phyloP scores from a whole-genome alignment of 805 yeast genomes.

The Schwanniomyces yamadae region DNA sequence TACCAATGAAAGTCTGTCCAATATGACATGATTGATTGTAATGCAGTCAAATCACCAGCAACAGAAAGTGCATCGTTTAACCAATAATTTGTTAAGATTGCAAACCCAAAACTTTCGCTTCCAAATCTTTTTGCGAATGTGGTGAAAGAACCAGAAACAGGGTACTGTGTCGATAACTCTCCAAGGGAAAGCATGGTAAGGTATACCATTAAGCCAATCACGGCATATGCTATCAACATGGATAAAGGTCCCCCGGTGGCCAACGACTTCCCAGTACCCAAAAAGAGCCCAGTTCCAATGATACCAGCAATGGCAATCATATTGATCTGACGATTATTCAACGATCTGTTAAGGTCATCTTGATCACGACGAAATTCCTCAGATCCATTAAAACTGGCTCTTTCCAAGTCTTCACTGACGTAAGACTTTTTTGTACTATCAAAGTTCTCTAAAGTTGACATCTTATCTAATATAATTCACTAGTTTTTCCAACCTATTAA shows the following conservation, averaged over 20 bases:
- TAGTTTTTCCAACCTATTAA: no score
- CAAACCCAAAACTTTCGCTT: conserved; percentile 52
- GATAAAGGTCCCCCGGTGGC: conserved; percentile 34
- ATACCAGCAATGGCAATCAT: conserved; percentile 40
- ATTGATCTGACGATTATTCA: conserved; percentile 26
- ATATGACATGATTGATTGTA: conserved; percentile 44
- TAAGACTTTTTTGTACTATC: no score
- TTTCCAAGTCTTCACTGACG: conserved; percentile 1
- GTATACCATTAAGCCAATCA: conserved; percentile 46
- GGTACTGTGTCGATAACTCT: conserved; percentile 55
- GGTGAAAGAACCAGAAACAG: conserved; percentile 56
- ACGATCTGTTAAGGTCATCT: conserved; percentile 22
- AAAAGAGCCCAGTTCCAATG: conserved; percentile 34
- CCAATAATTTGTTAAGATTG: conserved; percentile 51
- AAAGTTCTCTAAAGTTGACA: no score
- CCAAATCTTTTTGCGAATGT: conserved; percentile 50
- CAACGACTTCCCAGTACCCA: conserved; percentile 32
- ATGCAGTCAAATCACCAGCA: conserved; percentile 48
- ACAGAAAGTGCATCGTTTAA: conserved; percentile 49
- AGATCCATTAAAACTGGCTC: neutral
- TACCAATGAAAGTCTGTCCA: conserved; percentile 53
- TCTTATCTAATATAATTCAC: no score
- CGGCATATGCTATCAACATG: conserved; percentile 31
- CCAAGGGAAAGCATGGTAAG: conserved; percentile 54
- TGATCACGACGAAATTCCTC: conserved; percentile 5